phyloP scores from a whole-genome alignment of 2,329 filamentous ascomycete species.

The Ceratocystiopsis sp. region DNA sequence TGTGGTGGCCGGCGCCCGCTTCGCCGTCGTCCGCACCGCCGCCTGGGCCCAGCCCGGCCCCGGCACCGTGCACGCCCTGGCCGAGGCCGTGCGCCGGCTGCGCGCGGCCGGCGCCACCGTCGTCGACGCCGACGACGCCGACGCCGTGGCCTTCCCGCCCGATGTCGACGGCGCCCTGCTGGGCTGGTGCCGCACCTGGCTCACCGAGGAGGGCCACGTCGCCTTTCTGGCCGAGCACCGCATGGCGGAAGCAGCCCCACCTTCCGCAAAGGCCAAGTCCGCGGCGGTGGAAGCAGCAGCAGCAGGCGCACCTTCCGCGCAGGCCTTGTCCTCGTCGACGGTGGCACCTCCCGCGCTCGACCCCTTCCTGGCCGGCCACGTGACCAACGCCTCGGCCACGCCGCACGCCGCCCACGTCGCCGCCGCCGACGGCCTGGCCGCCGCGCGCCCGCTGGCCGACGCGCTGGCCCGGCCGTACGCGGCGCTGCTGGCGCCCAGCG shows the following conservation, averaged over 20 bases:
- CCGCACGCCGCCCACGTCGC: conserved; percentile 30
- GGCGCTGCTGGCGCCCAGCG: conserved; percentile 40
- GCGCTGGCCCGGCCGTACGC: conserved; percentile 31
- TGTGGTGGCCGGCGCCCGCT: conserved; percentile 28
- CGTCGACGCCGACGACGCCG: too few species aligned
- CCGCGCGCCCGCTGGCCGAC: conserved; percentile 36
- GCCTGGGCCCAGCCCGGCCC: conserved; percentile 31
- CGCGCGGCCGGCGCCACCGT: conserved; percentile 32
- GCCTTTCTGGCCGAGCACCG: conserved; percentile 38
- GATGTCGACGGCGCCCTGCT: conserved; percentile 31
- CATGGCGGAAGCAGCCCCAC: conserved; percentile 25
- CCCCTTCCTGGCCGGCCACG: conserved; percentile 26
- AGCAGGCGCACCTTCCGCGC: too few species aligned
- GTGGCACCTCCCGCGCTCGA: conserved; percentile 30
- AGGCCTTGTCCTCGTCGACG: too few species aligned
- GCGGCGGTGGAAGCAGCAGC: too few species aligned
- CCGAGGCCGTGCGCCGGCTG: conserved; percentile 22
- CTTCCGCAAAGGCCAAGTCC: too few species aligned
- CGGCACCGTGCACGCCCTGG: conserved; percentile 25
- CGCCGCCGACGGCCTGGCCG: conserved; percentile 37
- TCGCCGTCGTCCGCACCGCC: conserved; percentile 36
- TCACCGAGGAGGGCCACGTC: conserved; percentile 32
- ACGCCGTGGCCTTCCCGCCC: conserved; percentile 34
- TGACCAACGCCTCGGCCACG: conserved; percentile 28
- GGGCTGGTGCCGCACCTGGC: conserved; percentile 33